Evolutionary conservation across 2,329 filamentous ascomycete species (phyloP), one percentile per base, ranked within the genome.

Genomic region (Corinectria fuckeliana): DNA sequence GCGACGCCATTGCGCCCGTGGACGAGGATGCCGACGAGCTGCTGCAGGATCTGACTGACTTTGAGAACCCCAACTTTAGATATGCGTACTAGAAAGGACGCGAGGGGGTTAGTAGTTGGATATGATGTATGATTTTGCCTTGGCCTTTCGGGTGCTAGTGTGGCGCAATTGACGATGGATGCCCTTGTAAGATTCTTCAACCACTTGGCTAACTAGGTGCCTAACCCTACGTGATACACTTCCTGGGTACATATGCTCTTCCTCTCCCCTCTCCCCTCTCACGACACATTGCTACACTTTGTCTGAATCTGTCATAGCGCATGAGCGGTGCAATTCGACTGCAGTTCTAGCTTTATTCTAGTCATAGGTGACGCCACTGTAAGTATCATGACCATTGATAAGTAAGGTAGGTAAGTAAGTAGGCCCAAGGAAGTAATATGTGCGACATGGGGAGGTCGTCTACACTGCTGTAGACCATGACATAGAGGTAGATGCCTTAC

Each of bases 41-140:
- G 18, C 54, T 70, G 28, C 65, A 70, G 61, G 68, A 70, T 64
- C 63, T 70, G 21, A 70, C 68, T 18, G 68, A 70, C 38, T 70
- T 70, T 50, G 68, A 70, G 64, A 70, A 70, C 30, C 68, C 68
- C 50, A 70, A 70, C 56, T 70, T 70, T 57, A 62, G 68, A 56
- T 70, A 70, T 36, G 52, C 66, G 9, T 70, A 70, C 39, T 70
- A 70, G 58, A 32, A 7, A n/a, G n/a, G n/a, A n/a, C n/a, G 26
- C 6, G 32, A n/a, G 16, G 32, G n/a, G 7, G 4, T n/a, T 36
- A 7, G 32, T 16, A 14, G n/a, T 34, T 13, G n/a, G n/a, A n/a
- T n/a, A 36, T 6, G 32, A 36, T 16, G 32, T 14, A 36, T 16
- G 32, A 36, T 8, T 36, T 16, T 36, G n/a, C n/a, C n/a, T n/a